Evolutionary conservation across 2,329 filamentous ascomycete species (phyloP), one percentile per base, ranked within the genome.

Genomic region (Cordyceps fumosorosea): DNA sequence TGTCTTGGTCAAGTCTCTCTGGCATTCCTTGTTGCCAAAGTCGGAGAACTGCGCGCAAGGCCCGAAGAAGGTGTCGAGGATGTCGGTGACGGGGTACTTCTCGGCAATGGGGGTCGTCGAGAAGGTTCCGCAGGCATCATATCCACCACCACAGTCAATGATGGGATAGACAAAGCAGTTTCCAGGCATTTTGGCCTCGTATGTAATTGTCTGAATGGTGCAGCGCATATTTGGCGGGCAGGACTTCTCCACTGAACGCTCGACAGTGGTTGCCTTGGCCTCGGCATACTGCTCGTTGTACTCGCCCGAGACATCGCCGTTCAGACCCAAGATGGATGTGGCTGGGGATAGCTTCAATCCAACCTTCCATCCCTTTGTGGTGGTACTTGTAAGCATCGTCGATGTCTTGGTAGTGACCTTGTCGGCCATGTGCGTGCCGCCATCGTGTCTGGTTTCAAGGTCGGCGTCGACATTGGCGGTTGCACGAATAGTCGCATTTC

Each of bases 331-430:
- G 32, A n/a, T n/a, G n/a, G n/a, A n/a, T n/a, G n/a, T 8, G 51
- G 51, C 32, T 0, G 51, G 12, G 11, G 51, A 22, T 10, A 54
- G 51, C 51, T 18, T 40, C n/a, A 54, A 12, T n/a, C 51, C 51
- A 14, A 54, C 32, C 51, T 54, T 54, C 51, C 51, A 54, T 2
- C 51, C 51, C 32, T 54, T 54, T n/a, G 51, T 54, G 12, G 32
- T 40, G 32, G 32, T 40, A 11, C n/a, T 37, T 10, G 51, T 40
- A 7, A 40, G n/a, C 51, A 54, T 54, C 11, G 51, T 54, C 3
- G 51, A 54, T n/a, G 51, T 54, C 51, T 54, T 54, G 51, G 51
- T 54, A 1, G 51, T 54, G n/a, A 54, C 51, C 32, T 54, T 54
- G 32, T 54, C 51, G 11, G 32, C 24, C 51, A 37, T n/a, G 6